Base-by-base conservation (phyloP, 495 filamentous ascomycete genomes). In the Neurospora sp. region DNA sequence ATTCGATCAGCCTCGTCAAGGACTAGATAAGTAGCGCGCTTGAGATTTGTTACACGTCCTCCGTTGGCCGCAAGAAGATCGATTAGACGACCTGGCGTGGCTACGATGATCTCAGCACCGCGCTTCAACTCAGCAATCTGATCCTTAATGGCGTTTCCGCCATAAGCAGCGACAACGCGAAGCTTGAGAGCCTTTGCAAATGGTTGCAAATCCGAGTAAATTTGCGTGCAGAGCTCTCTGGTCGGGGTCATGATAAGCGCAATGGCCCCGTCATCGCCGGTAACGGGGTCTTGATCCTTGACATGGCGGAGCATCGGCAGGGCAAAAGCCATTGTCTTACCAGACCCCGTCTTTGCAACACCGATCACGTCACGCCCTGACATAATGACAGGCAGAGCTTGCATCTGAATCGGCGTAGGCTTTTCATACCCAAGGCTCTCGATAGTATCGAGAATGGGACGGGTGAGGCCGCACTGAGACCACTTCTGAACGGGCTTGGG, bases 291-390 rank as follows among this genome's bases (percentile, higher is more conserved):
- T 78, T 99, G 96, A 78, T 98, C 96, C 78, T 94, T 96, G 83
- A 99, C 97, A 79, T 99, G 96, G 28, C 96, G 89, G 78, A 98
- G 97, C 92, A 98, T 97, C 24, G 96, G 96, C 21, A 99, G 86
- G 17, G 95, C 81, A 78, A 97, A 99, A 34, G 96, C 96, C 75
- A 97, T 90, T 1, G 96, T 99, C 82, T 99, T 99, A 76, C 96
- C 96, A n/a, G 96, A 98, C 4, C 96, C 96, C 24, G 96, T 99
- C 81, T 98, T 98, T 4, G 96, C 96, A 54, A 98, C 92, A 76
- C 95, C 96, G 74, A 98, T 96, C 17, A 98, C 91, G 84, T 99
- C 95, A 76, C 94, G 90, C 19, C 96, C 96, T 42, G 95, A 96
- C 93, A 97, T 97, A 74, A 97, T 94, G 9, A 93, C 90, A 11